Percentiles rank a stretch among this genome's conserved stretches.
Evolutionary conservation across 805 yeast genomes (phyloP).

Genomic region (Hemisphaericaspora nanyangensis): DNA sequence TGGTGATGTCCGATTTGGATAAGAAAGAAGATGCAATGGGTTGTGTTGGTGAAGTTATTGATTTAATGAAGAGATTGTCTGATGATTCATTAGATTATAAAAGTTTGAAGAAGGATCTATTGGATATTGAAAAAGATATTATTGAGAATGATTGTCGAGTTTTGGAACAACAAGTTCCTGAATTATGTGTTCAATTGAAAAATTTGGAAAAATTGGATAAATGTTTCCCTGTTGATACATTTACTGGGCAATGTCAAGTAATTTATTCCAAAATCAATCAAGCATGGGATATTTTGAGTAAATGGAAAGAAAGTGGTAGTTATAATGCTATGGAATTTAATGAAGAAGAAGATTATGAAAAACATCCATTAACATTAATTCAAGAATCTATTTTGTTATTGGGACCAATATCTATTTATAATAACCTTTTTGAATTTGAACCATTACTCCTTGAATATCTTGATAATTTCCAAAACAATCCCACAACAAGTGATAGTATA

Average conservation of each 20-base stretch:
- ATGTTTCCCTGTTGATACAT: not conserved
- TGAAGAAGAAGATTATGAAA: not conserved
- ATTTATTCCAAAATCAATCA: not conserved
- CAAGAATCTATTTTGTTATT: constrained; percentile 2
- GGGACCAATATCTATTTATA: constrained; percentile 4
- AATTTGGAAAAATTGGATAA: not conserved
- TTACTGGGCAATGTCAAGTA: constrained; percentile 3
- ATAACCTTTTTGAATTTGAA: not conserved
- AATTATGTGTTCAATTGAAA: constrained; percentile 3
- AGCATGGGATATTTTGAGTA: not conserved
- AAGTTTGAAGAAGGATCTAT: not conserved
- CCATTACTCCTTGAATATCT: constrained; percentile 4
- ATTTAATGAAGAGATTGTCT: not conserved
- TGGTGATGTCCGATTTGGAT: not conserved
- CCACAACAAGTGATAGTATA: not conserved
- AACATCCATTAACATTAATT: constrained; percentile 2
- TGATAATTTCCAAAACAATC: not conserved
- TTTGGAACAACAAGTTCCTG: not conserved
- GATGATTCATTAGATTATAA: not conserved
- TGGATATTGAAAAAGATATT: not conserved
- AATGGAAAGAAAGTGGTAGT: constrained; percentile 3
- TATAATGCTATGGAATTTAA: no score
- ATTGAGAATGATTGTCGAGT: not conserved
- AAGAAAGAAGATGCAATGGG: not conserved
- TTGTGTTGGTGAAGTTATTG: constrained; percentile 7